Base-by-base conservation (phyloP, 495 filamentous ascomycete species). In the Penicillium parvum region DNA sequence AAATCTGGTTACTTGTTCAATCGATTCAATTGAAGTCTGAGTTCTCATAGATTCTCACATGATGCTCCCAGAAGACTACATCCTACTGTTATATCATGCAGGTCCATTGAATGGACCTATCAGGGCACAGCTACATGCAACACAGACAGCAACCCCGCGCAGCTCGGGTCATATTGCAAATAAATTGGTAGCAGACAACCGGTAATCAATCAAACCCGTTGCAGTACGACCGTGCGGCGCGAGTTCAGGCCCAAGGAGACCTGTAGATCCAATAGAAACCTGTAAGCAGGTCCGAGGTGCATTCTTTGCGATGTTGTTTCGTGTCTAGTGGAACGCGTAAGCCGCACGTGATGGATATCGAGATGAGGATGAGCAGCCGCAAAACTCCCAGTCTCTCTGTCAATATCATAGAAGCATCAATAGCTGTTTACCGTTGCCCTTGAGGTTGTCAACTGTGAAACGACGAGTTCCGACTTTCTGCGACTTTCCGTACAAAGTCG, bases 191-290 rank as follows among this genome's bases (percentile, higher is more conserved):
- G 26, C 9, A 19, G n/a, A n/a, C 7, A 40, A 30, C 5, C 1
- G 18, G 1, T 27, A 11, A 32, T 25, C 25, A 9, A 21, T 21
- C 26, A 30, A 10, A 29, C 26, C 5, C 20, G 30, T 40, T 18
- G 10, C 11, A 5, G 38, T 40, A 47, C 25, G 49, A 38, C 43
- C 38, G 43, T 38, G 43, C 40, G 21, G 40, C 27, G 42, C 26
- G 37, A 34, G 38, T 27, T 43, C 11, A 17, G 48, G 23, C 43
- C 42, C 21, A 34, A n/a, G 2, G 23, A 9, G 7, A 18, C 8
- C 3, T 21, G 19, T 27, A 10, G 25, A 22, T 21, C 33, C 43
- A 47, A 47, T 52, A 7, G 39, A 10, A 33, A 15, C 20, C 6
- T 17, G 8, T 16, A 32, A 18, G 12, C 25, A 32, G 30, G 38